phyloP scores from a whole-genome alignment of 495 filamentous ascomycete species.

The Clohesyomyces aquaticus region DNA sequence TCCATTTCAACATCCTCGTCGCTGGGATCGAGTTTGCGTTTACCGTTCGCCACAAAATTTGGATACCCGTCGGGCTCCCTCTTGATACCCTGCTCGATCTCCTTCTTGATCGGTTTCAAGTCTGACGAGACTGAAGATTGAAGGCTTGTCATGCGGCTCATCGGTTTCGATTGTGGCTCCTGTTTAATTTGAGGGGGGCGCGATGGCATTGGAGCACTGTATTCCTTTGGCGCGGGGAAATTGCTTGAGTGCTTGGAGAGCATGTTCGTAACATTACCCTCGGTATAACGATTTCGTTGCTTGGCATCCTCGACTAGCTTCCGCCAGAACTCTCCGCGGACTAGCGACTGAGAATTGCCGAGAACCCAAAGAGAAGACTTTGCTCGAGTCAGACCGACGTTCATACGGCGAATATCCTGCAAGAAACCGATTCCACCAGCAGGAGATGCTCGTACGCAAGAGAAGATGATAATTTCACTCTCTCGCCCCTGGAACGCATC shows the following conservation, averaged over 20 bases:
- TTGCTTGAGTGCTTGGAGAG: slow-evolving; percentile 52
- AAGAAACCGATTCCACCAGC: slow-evolving; percentile 96
- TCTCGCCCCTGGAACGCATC: slow-evolving; percentile 98
- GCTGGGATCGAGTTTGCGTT: slow-evolving; percentile 15
- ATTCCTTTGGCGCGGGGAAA: slow-evolving; percentile 14
- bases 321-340: slow-evolving; percentile 88
- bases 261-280: slow-evolving; percentile 63
- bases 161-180: background rate
- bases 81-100: slow-evolving; percentile 15
- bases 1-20: slow-evolving; percentile 29
- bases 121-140: background rate
- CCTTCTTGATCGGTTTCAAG: slow-evolving; percentile 5
- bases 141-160: slow-evolving; percentile 8
- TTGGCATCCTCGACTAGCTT: slow-evolving; percentile 80
- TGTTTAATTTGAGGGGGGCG: slow-evolving; percentile 9
- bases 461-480: slow-evolving; percentile 98
- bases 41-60: slow-evolving; percentile 16
- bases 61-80: slow-evolving; percentile 1
- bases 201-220: slow-evolving; percentile 1
- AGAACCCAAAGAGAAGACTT: slow-evolving; percentile 95
- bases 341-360: slow-evolving; percentile 82
- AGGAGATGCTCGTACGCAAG: slow-evolving; percentile 87
- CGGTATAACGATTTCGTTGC: slow-evolving; percentile 72
- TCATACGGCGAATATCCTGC: slow-evolving; percentile 98
- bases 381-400: slow-evolving; percentile 94